Percentiles rank a stretch among this genome's conserved stretches.
Evolutionary conservation across 805 yeast species (phyloP).

Genomic region (Hanseniaspora taiwanica): DNA sequence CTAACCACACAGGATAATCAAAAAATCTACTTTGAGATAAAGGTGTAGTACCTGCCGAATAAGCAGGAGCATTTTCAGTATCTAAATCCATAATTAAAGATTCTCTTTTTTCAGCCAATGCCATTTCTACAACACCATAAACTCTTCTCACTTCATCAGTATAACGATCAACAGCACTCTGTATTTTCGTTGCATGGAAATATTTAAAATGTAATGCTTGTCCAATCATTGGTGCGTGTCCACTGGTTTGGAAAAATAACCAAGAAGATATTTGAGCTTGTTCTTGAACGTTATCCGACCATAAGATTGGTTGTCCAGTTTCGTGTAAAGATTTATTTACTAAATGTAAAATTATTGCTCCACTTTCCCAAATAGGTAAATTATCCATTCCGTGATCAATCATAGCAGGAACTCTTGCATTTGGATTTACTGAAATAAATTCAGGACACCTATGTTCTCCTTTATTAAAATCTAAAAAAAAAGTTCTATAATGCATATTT

Average conservation of each 20-base stretch:
- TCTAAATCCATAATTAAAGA: conserved; percentile 82
- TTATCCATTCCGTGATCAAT: conserved; percentile 78
- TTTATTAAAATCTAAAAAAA: conserved; percentile 70
- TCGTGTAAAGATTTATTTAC: conserved; percentile 56
- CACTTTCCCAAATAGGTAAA: conserved; percentile 86
- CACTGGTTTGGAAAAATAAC: conserved; percentile 91
- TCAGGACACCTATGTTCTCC: conserved; percentile 93
- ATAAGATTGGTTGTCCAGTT: conserved; percentile 53
- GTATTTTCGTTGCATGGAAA: conserved; percentile 75
- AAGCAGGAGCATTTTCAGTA: conserved; percentile 74
- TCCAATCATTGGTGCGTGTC: conserved; percentile 98
- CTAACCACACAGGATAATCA: conserved; percentile 91
- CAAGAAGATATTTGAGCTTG: conserved; percentile 78
- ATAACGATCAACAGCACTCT: conserved; percentile 81
- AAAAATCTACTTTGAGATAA: conserved; percentile 72
- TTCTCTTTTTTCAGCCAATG: conserved; percentile 84
- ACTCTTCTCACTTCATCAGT: conserved; percentile 88
- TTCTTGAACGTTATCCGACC: conserved; percentile 66
- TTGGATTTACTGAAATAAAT: conserved; percentile 86
- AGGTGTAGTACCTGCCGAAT: conserved; percentile 80
- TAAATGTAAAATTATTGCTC: conserved; percentile 76
- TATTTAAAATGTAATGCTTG: conserved; percentile 90
- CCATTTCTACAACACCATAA: conserved; percentile 90
- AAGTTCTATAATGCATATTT: conserved; percentile 64
- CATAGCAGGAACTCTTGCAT: conserved; percentile 89